phyloP scores from a whole-genome alignment of 805 yeast genomes.

The Ogataea trehalophila region DNA sequence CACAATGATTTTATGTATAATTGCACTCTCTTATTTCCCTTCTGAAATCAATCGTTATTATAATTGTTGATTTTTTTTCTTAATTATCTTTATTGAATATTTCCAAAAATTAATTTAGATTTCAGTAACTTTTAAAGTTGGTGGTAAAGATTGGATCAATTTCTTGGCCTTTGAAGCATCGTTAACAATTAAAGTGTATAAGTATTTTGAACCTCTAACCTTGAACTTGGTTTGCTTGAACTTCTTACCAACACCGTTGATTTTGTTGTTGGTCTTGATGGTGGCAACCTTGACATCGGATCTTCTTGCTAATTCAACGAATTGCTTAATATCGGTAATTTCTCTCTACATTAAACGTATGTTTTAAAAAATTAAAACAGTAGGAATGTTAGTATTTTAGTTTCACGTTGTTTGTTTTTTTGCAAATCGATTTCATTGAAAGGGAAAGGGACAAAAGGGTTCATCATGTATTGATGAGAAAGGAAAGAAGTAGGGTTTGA shows the following conservation, averaged over 20 bases:
- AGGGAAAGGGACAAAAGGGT: too few relatives aligned
- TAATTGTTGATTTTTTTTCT: neutral
- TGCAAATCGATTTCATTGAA: too few relatives aligned
- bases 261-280: constrained; percentile 87
- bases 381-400: constrained; percentile 15
- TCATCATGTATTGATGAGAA: too few relatives aligned
- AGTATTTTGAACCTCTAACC: constrained; percentile 92
- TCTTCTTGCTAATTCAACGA: constrained; percentile 95
- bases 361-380: neutral
- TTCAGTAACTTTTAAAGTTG: constrained; percentile 68
- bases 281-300: constrained; percentile 90
- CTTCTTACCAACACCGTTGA: constrained; percentile 75
- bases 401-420: too few relatives aligned
- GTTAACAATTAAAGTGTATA: constrained; percentile 92
- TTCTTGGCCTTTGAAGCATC: constrained; percentile 97
- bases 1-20: too few relatives aligned
- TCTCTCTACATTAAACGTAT: constrained; percentile 37
- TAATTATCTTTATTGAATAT: too few relatives aligned
- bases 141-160: constrained; percentile 96
- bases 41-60: neutral
- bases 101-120: constrained; percentile 16
- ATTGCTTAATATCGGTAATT: constrained; percentile 95
- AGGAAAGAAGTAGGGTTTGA: too few relatives aligned
- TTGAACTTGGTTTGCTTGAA: constrained; percentile 97
- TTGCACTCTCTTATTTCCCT: too few relatives aligned